Evolutionary conservation across 352 stramenopile species (phyloP).

Genomic region (Pythium aquatile): DNA sequence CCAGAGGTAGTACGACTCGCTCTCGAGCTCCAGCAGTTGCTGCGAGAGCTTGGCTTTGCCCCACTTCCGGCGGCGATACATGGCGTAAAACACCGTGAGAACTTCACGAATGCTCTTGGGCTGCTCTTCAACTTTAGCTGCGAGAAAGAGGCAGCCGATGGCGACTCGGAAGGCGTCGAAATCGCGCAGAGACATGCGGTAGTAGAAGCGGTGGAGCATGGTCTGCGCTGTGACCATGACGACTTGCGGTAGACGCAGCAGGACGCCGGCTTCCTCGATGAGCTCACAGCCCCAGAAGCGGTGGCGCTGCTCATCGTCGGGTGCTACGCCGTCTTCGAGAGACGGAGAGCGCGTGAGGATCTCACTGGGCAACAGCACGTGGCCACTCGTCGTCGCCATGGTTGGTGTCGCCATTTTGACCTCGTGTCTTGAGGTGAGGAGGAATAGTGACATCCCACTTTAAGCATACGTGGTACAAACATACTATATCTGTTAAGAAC

Average conservation of each 20-base stretch:
- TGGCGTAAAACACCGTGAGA: constrained; percentile 87
- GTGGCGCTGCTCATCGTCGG: constrained; percentile 44
- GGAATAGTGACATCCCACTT: neutral
- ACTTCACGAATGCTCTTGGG: constrained; percentile 80
- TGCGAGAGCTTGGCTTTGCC: constrained; percentile 39
- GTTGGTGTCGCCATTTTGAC: neutral
- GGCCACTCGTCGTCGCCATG: neutral
- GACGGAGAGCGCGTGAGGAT: constrained; percentile 55
- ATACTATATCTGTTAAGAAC: neutral
- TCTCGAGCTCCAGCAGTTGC: constrained; percentile 69
- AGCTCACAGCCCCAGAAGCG: constrained; percentile 89
- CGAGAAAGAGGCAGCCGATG: constrained; percentile 87
- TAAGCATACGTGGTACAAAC: constrained; percentile 7
- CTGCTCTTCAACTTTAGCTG: constrained; percentile 89
- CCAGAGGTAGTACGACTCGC: constrained; percentile 64
- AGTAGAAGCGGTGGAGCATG: constrained; percentile 91
- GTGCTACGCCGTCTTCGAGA: constrained; percentile 36
- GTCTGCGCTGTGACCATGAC: constrained; percentile 90
- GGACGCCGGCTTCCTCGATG: constrained; percentile 86
- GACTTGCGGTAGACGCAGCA: constrained; percentile 86
- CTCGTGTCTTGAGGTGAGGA: neutral
- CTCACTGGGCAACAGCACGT: constrained; percentile 48
- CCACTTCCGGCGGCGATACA: constrained; percentile 74
- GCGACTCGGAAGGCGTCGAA: constrained; percentile 91
- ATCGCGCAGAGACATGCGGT: constrained; percentile 73